Evolutionary conservation across 2,329 filamentous ascomycete species (phyloP).

Genomic region (Bretziella fagacearum): DNA sequence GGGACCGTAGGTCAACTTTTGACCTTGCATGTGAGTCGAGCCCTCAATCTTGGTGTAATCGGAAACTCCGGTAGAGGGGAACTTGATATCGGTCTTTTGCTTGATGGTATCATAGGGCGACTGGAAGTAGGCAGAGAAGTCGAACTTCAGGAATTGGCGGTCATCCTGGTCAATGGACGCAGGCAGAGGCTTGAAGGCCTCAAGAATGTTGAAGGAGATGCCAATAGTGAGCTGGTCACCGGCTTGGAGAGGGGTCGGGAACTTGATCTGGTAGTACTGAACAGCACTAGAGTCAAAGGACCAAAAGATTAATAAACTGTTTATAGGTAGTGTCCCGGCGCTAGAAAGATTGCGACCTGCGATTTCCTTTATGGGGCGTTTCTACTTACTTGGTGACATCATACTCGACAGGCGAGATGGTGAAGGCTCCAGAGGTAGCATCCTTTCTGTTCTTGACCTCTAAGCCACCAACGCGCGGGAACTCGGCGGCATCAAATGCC

Average conservation of each 20-base stretch:
- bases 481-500: constrained; percentile 61
- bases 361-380: background rate
- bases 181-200: constrained; percentile 65
- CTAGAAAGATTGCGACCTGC: background rate
- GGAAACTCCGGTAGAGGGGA: constrained; percentile 58
- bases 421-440: constrained; percentile 34
- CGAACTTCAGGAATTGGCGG: constrained; percentile 70
- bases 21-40: constrained; percentile 64
- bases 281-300: constrained; percentile 34
- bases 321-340: background rate
- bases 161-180: constrained; percentile 68
- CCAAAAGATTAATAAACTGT: background rate
- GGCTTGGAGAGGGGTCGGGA: constrained; percentile 59
- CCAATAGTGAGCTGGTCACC: constrained; percentile 69
- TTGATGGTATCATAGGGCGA: constrained; percentile 75
- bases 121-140: constrained; percentile 69
- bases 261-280: constrained; percentile 71
- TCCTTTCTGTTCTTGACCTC: constrained; percentile 88
- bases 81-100: constrained; percentile 95
- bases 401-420: constrained; percentile 49
- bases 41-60: constrained; percentile 67
- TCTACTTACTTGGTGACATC: constrained; percentile 39
- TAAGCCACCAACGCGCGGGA: constrained; percentile 64
- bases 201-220: constrained; percentile 70
- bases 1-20: constrained; percentile 76